These are phyloP conservation scores for Tolypocladium amazonense DNA, from an alignment of 2,329 filamentous ascomycete genomes.

Conservation along the genomic window DNA sequence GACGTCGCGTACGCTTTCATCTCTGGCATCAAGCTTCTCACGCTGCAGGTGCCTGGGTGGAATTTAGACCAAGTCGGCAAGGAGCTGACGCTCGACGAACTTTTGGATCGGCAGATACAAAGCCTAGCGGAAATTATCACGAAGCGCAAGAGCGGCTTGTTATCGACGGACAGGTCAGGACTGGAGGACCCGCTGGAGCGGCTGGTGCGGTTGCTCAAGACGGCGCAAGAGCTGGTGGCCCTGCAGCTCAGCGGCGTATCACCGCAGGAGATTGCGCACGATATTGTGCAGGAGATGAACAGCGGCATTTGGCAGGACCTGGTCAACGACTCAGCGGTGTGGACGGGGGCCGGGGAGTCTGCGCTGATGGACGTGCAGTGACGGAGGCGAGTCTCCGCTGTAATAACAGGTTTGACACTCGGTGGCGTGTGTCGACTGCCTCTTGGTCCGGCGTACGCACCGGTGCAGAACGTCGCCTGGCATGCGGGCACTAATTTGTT, in stretches of 20 bases:
- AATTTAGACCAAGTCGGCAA: constrained; percentile 23
- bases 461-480: background rate
- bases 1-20: constrained; percentile 38
- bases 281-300: constrained; percentile 8
- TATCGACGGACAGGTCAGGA: constrained; percentile 5
- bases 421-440: background rate
- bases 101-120: constrained; percentile 16
- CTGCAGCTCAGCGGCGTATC: constrained; percentile 16
- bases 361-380: background rate
- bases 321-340: constrained; percentile 4
- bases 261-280: constrained; percentile 9
- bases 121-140: constrained; percentile 18
- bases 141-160: constrained; percentile 16
- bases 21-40: constrained; percentile 34
- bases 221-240: constrained; percentile 18
- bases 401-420: background rate
- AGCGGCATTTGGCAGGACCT: constrained; percentile 9
- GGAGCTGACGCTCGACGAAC: constrained; percentile 21
- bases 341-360: background rate
- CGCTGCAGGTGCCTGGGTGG: constrained; percentile 35
- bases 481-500: background rate
- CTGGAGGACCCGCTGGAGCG: constrained; percentile 21
- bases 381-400: background rate
- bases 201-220: constrained; percentile 18
- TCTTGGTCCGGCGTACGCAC: background rate